Evolutionary conservation across 805 yeast species (phyloP).

Genomic region (Ogataea saltuana): DNA sequence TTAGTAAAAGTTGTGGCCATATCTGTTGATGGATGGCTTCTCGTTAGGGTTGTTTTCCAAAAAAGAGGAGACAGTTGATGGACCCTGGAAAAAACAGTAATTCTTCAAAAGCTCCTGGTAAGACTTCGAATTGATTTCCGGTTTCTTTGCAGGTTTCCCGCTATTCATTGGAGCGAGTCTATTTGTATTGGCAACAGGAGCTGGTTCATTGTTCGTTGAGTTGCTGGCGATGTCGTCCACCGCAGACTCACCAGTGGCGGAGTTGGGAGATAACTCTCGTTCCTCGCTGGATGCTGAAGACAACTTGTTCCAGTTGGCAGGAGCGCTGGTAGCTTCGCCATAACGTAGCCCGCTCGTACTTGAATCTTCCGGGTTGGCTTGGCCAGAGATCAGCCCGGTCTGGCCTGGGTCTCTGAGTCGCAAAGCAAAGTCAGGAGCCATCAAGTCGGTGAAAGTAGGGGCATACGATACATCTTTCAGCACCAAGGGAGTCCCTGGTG

Average conservation of each 20-base stretch:
- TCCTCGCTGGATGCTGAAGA: constrained; percentile 5
- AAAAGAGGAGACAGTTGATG: constrained; percentile 36
- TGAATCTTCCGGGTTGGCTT: too few species aligned
- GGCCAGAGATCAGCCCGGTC: too few species aligned
- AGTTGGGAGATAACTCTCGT: constrained; percentile 12
- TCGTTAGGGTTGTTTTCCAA: constrained; percentile 24
- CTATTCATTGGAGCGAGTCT: neutral
- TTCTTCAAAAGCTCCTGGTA: constrained; percentile 58
- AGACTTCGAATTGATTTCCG: constrained; percentile 48
- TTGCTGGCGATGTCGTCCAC: constrained; percentile 1
- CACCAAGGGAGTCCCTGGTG: constrained; percentile 29
- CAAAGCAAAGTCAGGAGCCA: constrained; percentile 16
- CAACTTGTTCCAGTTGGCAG: neutral
- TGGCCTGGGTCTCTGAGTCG: constrained; percentile 4
- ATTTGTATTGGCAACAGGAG: neutral
- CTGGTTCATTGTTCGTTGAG: constrained; percentile 3
- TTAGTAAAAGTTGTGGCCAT: constrained; percentile 30
- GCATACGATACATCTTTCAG: constrained; percentile 21
- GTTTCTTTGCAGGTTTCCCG: constrained; percentile 24
- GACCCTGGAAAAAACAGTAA: constrained; percentile 58
- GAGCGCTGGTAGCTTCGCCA: too few species aligned
- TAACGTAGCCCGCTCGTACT: too few species aligned
- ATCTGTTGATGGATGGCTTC: constrained; percentile 16
- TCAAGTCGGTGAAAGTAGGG: constrained; percentile 25
- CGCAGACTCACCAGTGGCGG: constrained; percentile 1